phyloP scores from a whole-genome alignment of 768 basidiomycete species.

The Pisolithus sp. region DNA sequence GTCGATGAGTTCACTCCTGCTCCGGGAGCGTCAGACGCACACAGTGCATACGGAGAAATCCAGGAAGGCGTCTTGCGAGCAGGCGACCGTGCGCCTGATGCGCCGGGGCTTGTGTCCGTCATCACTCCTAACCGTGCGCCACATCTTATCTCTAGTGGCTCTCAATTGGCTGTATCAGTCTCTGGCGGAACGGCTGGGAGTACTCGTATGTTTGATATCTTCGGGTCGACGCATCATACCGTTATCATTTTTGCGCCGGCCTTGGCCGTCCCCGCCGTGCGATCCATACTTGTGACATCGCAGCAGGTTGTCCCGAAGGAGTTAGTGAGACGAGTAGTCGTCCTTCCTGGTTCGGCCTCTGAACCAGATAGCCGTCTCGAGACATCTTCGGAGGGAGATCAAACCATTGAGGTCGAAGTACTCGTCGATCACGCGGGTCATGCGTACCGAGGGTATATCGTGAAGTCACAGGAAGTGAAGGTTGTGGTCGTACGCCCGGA shows the following conservation, averaged over 20 bases:
- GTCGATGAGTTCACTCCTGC: too few species aligned
- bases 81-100: background rate
- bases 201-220: background rate
- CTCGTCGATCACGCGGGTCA: background rate
- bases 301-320: background rate
- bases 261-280: background rate
- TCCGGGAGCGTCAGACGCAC: background rate
- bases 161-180: too few species aligned
- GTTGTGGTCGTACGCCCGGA: conserved; percentile 35
- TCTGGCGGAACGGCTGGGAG: too few species aligned
- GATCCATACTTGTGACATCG: background rate
- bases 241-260: conserved; percentile 33
- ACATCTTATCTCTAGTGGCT: too few species aligned
- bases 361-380: background rate
- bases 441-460: background rate
- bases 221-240: conserved; percentile 27
- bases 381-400: background rate
- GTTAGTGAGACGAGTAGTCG: background rate
- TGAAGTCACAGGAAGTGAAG: background rate
- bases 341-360: background rate
- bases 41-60: background rate
- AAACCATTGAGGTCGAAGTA: background rate
- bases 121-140: background rate
- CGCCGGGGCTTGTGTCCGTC: background rate
- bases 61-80: background rate